Evolutionary conservation across 148 eudicot species (phyloP).

Genomic region (Chenopodium berlandieri): DNA sequence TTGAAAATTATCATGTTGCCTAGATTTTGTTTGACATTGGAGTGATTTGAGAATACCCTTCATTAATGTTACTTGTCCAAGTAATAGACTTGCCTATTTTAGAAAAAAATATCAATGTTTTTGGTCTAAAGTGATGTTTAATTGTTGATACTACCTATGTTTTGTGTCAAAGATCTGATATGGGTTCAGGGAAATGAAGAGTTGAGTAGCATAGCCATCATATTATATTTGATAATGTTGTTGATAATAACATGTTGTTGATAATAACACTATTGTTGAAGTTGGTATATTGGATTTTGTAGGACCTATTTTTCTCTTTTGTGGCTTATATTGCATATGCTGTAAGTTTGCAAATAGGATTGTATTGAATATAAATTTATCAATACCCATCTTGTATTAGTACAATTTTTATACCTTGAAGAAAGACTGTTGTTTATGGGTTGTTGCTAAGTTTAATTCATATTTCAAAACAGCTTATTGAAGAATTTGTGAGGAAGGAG

Average conservation of each 20-base stretch:
- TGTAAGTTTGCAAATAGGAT: not conserved
- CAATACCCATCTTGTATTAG: not conserved
- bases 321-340: not conserved
- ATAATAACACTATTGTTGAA: not conserved
- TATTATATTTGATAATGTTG: not conserved
- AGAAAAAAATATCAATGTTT: too few species aligned
- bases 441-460: not conserved
- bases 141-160: too few species aligned
- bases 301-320: not conserved
- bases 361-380: not conserved
- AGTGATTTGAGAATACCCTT: not conserved
- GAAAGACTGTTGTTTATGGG: not conserved
- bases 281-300: not conserved
- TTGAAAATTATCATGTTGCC: not conserved
- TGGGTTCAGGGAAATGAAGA: too few species aligned
- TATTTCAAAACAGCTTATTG: constrained; percentile 53
- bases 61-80: too few species aligned
- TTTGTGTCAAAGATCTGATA: too few species aligned
- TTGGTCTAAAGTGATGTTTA: too few species aligned
- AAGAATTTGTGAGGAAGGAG: constrained; percentile 74
- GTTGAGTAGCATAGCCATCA: not conserved
- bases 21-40: not conserved
- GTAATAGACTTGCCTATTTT: too few species aligned
- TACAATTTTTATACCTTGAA: not conserved
- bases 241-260: not conserved